phyloP scores from a whole-genome alignment of 257 asterid species.

The Rhazya stricta region DNA sequence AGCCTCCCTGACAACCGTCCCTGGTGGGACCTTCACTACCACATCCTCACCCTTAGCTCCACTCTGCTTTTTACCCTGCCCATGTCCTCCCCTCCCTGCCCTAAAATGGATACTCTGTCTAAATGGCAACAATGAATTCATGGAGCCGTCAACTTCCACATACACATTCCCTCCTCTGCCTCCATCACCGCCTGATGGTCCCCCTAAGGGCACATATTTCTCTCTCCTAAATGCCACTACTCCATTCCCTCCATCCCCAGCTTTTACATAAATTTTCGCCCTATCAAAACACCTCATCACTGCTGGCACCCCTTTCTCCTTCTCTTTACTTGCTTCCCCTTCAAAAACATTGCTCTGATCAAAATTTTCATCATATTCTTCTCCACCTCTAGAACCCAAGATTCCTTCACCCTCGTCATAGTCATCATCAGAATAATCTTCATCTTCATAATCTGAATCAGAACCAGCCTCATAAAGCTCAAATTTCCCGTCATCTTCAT shows the following conservation, averaged over 20 bases:
- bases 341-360: constrained; percentile 27
- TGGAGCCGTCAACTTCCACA: constrained; percentile 64
- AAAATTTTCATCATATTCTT: constrained; percentile 9
- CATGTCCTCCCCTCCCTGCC: constrained; percentile 86
- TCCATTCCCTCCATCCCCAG: constrained; percentile 96
- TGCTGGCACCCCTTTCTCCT: constrained; percentile 94
- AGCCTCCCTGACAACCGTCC: constrained; percentile 75
- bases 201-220: constrained; percentile 88
- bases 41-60: constrained; percentile 84
- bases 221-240: constrained; percentile 94
- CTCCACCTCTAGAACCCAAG: constrained; percentile 26
- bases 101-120: constrained; percentile 74
- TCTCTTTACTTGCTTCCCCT: constrained; percentile 50
- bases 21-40: constrained; percentile 87
- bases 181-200: constrained; percentile 98
- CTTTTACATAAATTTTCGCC: constrained; percentile 69
- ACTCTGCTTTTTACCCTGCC: constrained; percentile 68
- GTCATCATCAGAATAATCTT: constrained; percentile 34
- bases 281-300: constrained; percentile 95
- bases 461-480: constrained; percentile 69
- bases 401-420: constrained; percentile 29
- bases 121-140: constrained; percentile 86
- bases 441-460: constrained; percentile 46
- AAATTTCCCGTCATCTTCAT: constrained; percentile 27
- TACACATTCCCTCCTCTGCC: constrained; percentile 95